phyloP scores from a whole-genome alignment of 305 asterid species.

The Plantago coronopus region DNA sequence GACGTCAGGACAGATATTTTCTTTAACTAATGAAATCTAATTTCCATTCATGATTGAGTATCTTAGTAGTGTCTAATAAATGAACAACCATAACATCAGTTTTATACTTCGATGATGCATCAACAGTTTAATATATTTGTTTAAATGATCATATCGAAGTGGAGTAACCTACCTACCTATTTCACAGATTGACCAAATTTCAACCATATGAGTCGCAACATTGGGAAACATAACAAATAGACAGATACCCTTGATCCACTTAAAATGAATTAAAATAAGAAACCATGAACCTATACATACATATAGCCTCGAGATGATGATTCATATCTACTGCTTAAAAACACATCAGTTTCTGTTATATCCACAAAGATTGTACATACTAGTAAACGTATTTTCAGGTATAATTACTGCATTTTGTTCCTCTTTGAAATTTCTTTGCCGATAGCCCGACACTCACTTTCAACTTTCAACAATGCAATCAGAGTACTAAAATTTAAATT shows the following conservation, averaged over 20 bases:
- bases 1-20: conserved; percentile 19
- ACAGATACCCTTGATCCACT: no score
- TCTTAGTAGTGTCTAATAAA: not conserved
- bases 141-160: not conserved
- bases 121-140: not conserved
- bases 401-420: not conserved
- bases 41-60: not conserved
- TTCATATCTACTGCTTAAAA: no score
- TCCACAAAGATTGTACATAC: no score
- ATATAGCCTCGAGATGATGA: no score
- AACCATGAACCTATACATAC: no score
- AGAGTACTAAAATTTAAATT: conserved; percentile 10
- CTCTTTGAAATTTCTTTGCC: not conserved
- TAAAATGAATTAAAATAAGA: no score
- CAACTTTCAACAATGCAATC: conserved; percentile 12
- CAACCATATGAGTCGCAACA: no score
- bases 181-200: not conserved
- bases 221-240: no score
- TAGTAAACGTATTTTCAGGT: no score
- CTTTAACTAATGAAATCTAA: conserved; percentile 15
- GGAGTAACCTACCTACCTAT: not conserved
- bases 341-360: no score
- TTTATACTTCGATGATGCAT: not conserved
- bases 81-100: not conserved
- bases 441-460: no score